phyloP scores from a whole-genome alignment of 495 filamentous ascomycete species.

The Daldinia caldariorum region DNA sequence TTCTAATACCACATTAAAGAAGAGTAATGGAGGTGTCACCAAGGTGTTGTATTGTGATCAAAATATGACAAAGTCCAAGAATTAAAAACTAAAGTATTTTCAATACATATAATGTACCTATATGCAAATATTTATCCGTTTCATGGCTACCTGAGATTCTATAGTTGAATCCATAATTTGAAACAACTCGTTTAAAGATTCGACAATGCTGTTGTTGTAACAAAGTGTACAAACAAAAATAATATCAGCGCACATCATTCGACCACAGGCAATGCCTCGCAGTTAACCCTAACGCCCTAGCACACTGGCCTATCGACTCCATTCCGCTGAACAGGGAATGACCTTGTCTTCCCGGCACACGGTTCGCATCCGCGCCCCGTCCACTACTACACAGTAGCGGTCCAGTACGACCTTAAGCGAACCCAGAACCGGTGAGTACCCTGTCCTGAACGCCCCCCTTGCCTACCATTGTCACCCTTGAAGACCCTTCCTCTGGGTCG shows the following conservation, averaged over 20 bases:
- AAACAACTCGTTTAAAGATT: not conserved
- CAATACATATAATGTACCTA: not conserved
- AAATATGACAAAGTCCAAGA: not conserved
- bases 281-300: conserved; percentile 21
- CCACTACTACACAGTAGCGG: conserved; percentile 27
- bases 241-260: conserved; percentile 29
- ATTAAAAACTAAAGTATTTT: not conserved
- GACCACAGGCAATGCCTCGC: conserved; percentile 20
- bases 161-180: not conserved
- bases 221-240: not conserved
- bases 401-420: conserved; percentile 36
- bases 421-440: conserved; percentile 44
- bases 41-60: not conserved
- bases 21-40: not conserved
- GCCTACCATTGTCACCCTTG: conserved; percentile 40
- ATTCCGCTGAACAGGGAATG: conserved; percentile 26
- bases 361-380: conserved; percentile 40
- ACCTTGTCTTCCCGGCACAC: conserved; percentile 32
- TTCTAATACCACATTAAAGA: conserved; percentile 10
- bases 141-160: not conserved
- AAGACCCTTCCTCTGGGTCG: conserved; percentile 37
- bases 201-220: not conserved
- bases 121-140: not conserved
- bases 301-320: conserved; percentile 20
- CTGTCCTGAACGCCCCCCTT: conserved; percentile 19